Evolutionary conservation across 352 stramenopile species (phyloP), one percentile per base, ranked within the genome.

Genomic region (Phytophthora niederhauseri): DNA sequence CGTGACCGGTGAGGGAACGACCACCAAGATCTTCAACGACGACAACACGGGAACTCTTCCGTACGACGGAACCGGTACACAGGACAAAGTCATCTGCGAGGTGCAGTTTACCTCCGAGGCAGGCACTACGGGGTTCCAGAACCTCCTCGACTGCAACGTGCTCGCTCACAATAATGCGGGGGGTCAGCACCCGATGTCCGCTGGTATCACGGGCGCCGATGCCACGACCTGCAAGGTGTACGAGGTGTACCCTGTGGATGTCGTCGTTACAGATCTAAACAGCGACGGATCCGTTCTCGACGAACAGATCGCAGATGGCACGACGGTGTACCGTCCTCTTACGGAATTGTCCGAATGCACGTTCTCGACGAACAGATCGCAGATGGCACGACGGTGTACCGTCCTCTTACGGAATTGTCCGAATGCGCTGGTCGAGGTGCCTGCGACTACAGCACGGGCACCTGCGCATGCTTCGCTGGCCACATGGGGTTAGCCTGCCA

Each of bases 401-500:
- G 75, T 1, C 64, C 76, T 8, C 70, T 92, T 0, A 85, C 68
- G 0, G 84, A 94, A 31, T 68, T 92, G n/a, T 38, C 61, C 0
- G 75, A 84, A 24, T 94, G 87, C 52, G 83, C 85, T 0, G 80
- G 78, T 48, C 85, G 87, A 0, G 87, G 87, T 5, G 57, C 64
- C 4, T 95, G 87, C 53, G 83, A 93, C 75, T 75, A 66, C 36
- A 52, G 49, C 36, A 76, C 78, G 0, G 87, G 87, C 14, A 73
- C 70, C 0, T 93, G 87, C 75, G 73, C 73, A 50, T 95, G 87
- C 64, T 95, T 75, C 56, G 53, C 82, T 6, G 87, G 87, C 0
- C 85, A 94, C 72, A 93, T 92, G 80, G 84, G 87, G 0, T 75
- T 93, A 19, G 87, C 85, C 15, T 95, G 87, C 49, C 71, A 93